Percentiles rank a stretch among this genome's conserved stretches.
These are phyloP conservation scores for Fusarium kyushuense DNA, from an alignment of 2,329 filamentous ascomycete genomes.

Conservation along the genomic window DNA sequence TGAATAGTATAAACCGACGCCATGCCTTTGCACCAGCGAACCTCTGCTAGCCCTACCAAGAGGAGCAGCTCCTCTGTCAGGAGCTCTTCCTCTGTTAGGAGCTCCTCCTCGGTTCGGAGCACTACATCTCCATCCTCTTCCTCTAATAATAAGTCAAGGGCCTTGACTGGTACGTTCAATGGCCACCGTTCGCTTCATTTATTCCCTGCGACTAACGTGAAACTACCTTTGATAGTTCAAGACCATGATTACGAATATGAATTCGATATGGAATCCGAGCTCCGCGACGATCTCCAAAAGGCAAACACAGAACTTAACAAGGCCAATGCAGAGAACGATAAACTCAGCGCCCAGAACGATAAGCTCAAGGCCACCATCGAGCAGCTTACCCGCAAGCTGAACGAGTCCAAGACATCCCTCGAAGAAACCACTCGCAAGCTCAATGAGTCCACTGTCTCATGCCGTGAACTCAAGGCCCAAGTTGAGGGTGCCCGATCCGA, in stretches of 20 bases:
- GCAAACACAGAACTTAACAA: conserved; percentile 49
- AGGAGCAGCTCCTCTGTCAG: conserved; percentile 46
- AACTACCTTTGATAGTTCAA: conserved; percentile 26
- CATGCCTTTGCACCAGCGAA: conserved; percentile 49
- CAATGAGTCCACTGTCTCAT: conserved; percentile 37
- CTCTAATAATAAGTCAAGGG: conserved; percentile 35
- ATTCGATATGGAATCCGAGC: conserved; percentile 40
- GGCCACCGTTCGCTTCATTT: conserved; percentile 21
- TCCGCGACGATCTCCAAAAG: conserved; percentile 48
- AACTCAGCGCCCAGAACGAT: conserved; percentile 47
- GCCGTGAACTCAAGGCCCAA: conserved; percentile 46
- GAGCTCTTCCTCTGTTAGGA: conserved; percentile 32
- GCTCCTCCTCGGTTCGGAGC: conserved; percentile 31
- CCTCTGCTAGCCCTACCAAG: conserved; percentile 46
- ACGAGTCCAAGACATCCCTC: conserved; percentile 43
- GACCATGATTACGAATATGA: conserved; percentile 46
- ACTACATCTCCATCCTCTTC: conserved; percentile 28
- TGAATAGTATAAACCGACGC: conserved; percentile 40
- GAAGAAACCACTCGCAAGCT: conserved; percentile 37
- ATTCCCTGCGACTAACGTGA: conserved; percentile 33
- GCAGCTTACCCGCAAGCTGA: conserved; percentile 49
- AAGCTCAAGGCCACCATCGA: conserved; percentile 48
- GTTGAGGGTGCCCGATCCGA: conserved; percentile 45
- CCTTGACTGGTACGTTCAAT: conserved; percentile 44
- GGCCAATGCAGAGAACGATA: conserved; percentile 46